A percentile compares a stretch with the other conserved stretches of the same genome.
Evolutionary conservation across 2,329 filamentous ascomycete species (phyloP).

Genomic region (Microdochium bolleyi): DNA sequence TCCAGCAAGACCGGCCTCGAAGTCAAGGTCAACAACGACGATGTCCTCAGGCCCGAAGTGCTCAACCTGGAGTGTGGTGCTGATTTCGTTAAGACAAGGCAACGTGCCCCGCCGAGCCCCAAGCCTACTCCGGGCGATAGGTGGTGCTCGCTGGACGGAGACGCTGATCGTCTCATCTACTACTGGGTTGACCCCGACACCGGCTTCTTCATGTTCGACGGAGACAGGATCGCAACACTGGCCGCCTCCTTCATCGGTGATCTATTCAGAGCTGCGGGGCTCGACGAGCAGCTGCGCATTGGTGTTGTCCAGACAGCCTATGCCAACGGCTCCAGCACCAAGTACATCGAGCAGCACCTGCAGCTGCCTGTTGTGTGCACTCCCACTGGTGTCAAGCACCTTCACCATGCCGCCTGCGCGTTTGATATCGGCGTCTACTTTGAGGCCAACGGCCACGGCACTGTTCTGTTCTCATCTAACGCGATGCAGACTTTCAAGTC

Average conservation of each 20-base stretch:
- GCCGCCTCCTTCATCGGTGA: slow-evolving; percentile 91
- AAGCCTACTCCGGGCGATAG: slow-evolving; percentile 70
- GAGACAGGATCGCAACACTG: slow-evolving; percentile 92
- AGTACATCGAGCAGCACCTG: slow-evolving; percentile 82
- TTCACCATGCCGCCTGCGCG: slow-evolving; percentile 92
- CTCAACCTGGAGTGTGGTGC: slow-evolving; percentile 93
- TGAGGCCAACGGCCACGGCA: slow-evolving; percentile 96
- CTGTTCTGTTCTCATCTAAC: slow-evolving; percentile 84
- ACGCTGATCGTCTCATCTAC: slow-evolving; percentile 92
- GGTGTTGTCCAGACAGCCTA: slow-evolving; percentile 97
- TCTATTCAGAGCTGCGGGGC: slow-evolving; percentile 69
- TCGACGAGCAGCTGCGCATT: slow-evolving; percentile 75
- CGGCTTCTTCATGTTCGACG: slow-evolving; percentile 87
- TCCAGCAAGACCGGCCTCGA: slow-evolving; percentile 63
- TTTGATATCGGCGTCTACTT: slow-evolving; percentile 98
- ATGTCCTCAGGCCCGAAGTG: slow-evolving; percentile 81
- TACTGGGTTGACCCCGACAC: slow-evolving; percentile 81
- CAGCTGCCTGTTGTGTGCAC: slow-evolving; percentile 89
- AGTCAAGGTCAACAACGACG: slow-evolving; percentile 85
- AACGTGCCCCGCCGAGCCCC: slow-evolving; percentile 77
- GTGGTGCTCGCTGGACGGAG: slow-evolving; percentile 87
- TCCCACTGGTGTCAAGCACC: slow-evolving; percentile 90
- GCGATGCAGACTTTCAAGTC: slow-evolving; percentile 72
- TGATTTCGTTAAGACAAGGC: slow-evolving; percentile 95
- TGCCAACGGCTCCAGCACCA: slow-evolving; percentile 90